Evolutionary conservation across 2,329 filamentous ascomycete species (phyloP), one percentile per base, ranked within the genome.

Genomic region (Fusarium nodosum): DNA sequence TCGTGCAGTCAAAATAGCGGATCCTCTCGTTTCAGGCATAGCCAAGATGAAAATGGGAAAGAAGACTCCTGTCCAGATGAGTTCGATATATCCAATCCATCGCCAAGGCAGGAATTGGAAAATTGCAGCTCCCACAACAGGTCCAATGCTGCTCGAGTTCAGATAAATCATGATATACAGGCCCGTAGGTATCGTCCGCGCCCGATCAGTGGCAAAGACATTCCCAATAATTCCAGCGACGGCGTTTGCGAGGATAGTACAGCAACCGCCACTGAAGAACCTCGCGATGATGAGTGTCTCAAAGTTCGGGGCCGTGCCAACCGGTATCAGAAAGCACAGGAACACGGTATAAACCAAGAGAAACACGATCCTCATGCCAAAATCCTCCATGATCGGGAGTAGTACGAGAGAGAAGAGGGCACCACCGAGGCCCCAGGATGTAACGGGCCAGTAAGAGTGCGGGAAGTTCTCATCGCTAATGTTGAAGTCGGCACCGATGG

Each of bases 81-180:
- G 57, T 11, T 69, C 66, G 12, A 69, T 69, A 5, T 69, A 63
- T 0, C 66, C 66, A 0, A 69, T 69, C 66, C 66, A 69, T 2
- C 65, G 10, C 66, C 66, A 69, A 2, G 61, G 39, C 0, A 69
- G 1, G 2, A n/a, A 58, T 3, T 69, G 66, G 7, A 69, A 57
- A 3, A 69, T 69, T 1, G 66, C 53, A 0, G 66, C 65, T 1
- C 66, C 66, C 8, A 69, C 51, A 0, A 69, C 66, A 1, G 66
- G 66, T 0, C 66, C 66, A 0, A 69, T 45, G 3, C 66, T 69
- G 12, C 66, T 66, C 2, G 65, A 46, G 3, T 53, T 60, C 3
- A 69, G 15, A 31, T 69, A 69, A 0, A 69, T 34, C 38, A 61
- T 69, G 18, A 69, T 69, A 7, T 69, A 69, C n/a, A 69, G 6